phyloP scores from a whole-genome alignment of 129 eudicot genomes.

The Apium graveolens region DNA sequence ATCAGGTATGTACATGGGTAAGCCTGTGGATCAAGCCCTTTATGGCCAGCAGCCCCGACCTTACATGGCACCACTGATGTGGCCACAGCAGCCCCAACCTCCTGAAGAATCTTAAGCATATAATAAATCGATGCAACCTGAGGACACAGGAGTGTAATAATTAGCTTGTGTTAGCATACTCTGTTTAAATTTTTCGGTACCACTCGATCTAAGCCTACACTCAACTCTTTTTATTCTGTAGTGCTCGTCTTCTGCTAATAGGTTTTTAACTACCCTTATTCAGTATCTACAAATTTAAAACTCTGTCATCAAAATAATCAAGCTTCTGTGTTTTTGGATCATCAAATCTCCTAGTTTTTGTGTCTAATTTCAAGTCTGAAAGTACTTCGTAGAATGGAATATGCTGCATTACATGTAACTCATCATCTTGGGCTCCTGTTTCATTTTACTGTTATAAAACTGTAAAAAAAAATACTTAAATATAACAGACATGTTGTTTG shows the following conservation, averaged over 20 bases:
- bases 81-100: constrained; percentile 8
- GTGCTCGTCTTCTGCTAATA: neutral
- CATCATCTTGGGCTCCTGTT: neutral
- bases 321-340: neutral
- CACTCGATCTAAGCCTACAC: neutral
- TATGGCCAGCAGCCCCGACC: constrained; percentile 3
- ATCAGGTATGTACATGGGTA: constrained; percentile 9
- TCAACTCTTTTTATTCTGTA: neutral
- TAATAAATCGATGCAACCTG: neutral
- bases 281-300: neutral
- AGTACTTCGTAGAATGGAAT: no score
- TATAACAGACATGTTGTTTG: neutral
- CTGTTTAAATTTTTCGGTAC: neutral
- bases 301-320: neutral
- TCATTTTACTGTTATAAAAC: neutral
- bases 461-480: no score
- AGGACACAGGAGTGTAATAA: neutral
- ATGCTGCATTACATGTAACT: neutral
- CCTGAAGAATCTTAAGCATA: constrained; percentile 1
- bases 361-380: neutral
- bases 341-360: no score
- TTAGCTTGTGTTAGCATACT: neutral
- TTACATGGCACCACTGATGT: constrained; percentile 4
- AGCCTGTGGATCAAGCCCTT: constrained; percentile 9
- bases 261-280: neutral